A percentile compares a stretch with the other conserved stretches of the same genome.
phyloP scores from a whole-genome alignment of 2,329 filamentous ascomycete genomes.

The Fusarium sp. region DNA sequence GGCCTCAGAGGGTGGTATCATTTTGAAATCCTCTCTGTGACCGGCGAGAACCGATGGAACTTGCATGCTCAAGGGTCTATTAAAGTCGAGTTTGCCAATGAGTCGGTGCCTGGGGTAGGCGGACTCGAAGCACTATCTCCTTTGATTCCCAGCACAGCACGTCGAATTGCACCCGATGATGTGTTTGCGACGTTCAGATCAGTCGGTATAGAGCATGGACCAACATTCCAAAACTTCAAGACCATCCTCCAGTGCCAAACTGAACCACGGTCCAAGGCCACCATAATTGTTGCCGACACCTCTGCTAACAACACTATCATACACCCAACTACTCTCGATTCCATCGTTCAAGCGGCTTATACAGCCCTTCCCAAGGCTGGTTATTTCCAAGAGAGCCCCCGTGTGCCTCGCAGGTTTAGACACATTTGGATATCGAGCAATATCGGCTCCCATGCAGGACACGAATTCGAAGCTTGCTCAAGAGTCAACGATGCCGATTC shows the following conservation, averaged over 20 bases:
- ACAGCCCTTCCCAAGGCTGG: not conserved
- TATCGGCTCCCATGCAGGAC: not conserved
- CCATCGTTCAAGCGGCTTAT: not conserved
- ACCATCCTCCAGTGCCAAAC: not conserved
- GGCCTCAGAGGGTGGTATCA: not conserved
- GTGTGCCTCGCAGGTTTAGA: not conserved
- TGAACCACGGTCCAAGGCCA: not conserved
- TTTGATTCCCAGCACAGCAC: not conserved
- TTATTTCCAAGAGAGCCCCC: not conserved
- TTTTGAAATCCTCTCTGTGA: not conserved
- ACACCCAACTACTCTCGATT: not conserved
- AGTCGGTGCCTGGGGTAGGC: no score
- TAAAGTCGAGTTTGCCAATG: not conserved
- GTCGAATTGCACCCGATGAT: not conserved
- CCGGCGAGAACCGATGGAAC: not conserved
- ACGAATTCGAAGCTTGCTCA: not conserved
- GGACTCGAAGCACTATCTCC: not conserved
- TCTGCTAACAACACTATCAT: not conserved
- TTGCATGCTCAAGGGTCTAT: not conserved
- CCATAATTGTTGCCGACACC: not conserved
- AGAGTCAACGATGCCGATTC: not conserved
- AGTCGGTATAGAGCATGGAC: not conserved
- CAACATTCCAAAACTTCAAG: not conserved
- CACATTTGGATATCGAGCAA: not conserved
- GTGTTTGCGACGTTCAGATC: not conserved